Evolutionary conservation across 768 basidiomycete genomes (phyloP).

Genomic region (Podaxis sp.): DNA sequence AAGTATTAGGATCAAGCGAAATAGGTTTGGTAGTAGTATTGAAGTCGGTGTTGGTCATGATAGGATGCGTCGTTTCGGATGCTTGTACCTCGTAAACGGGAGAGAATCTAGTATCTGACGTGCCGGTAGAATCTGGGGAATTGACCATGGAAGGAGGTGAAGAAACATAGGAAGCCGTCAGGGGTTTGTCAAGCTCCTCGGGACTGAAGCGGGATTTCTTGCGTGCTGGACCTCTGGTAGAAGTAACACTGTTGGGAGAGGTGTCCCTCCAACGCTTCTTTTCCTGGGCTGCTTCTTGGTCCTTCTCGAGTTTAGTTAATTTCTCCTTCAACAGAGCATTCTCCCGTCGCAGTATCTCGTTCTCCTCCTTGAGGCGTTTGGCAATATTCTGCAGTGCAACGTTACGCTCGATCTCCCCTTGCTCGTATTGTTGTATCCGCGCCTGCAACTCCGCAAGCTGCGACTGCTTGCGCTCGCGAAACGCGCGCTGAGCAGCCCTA

Average conservation of each 20-base stretch:
- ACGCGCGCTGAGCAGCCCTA: conserved; percentile 87
- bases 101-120: conserved; percentile 19
- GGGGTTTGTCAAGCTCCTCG: conserved; percentile 28
- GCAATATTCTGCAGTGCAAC: conserved; percentile 81
- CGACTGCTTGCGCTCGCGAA: conserved; percentile 86
- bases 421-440: conserved; percentile 81
- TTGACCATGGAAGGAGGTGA: conserved; percentile 54
- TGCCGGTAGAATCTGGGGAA: conserved; percentile 32
- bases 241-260: conserved; percentile 30
- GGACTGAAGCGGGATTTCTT: conserved; percentile 31
- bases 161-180: conserved; percentile 38
- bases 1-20: conserved; percentile 24
- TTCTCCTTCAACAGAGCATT: conserved; percentile 60
- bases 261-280: conserved; percentile 63
- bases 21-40: conserved; percentile 26
- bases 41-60: conserved; percentile 32
- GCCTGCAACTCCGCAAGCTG: conserved; percentile 88
- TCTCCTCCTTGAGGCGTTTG: conserved; percentile 85
- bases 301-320: conserved; percentile 41
- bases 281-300: conserved; percentile 32
- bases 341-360: conserved; percentile 69
- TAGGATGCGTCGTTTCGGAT: conserved; percentile 31
- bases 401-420: conserved; percentile 88
- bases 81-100: conserved; percentile 26
- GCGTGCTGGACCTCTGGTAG: conserved; percentile 23